Evolutionary conservation across 768 basidiomycete genomes (phyloP).

Genomic region (Omphalotus guepiniiformis): DNA sequence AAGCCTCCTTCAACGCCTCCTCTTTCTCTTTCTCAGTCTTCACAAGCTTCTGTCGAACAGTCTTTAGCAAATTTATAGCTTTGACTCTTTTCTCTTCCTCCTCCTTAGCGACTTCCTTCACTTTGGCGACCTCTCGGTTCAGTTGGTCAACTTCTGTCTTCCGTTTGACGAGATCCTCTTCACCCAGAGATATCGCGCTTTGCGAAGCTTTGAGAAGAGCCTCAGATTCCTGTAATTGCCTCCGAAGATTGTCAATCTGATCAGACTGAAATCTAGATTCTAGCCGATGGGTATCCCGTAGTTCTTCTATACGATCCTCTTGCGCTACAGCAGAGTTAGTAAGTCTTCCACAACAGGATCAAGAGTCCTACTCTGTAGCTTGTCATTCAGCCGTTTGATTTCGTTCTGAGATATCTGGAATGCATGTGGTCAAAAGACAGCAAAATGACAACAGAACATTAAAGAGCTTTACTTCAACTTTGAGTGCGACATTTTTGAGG

Average conservation of each 20-base stretch:
- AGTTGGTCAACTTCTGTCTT: slow-evolving; percentile 55
- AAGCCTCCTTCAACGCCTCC: slow-evolving; percentile 60
- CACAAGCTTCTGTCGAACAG: slow-evolving; percentile 94
- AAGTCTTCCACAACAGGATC: background rate
- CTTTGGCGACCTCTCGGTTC: slow-evolving; percentile 57
- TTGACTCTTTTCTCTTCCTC: slow-evolving; percentile 98
- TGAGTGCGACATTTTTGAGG: slow-evolving; percentile 60
- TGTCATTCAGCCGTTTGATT: slow-evolving; percentile 66
- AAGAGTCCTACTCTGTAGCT: slow-evolving; percentile 61
- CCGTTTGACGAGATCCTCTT: slow-evolving; percentile 46
- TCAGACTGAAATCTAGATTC: slow-evolving; percentile 78
- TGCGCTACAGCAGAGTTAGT: slow-evolving; percentile 50
- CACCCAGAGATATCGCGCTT: slow-evolving; percentile 39
- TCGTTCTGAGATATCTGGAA: slow-evolving; percentile 70
- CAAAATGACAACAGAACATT: background rate
- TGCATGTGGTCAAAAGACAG: background rate
- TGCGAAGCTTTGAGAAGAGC: slow-evolving; percentile 60
- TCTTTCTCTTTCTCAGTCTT: slow-evolving; percentile 94
- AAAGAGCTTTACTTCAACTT: slow-evolving; percentile 54
- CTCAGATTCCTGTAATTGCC: slow-evolving; percentile 68
- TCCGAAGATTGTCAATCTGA: slow-evolving; percentile 65
- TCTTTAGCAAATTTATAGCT: slow-evolving; percentile 88
- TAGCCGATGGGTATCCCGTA: slow-evolving; percentile 77
- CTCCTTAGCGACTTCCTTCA: slow-evolving; percentile 68
- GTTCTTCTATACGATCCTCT: slow-evolving; percentile 78